A percentile compares a stretch with the other conserved stretches of the same genome.
Evolutionary conservation across 306 rosid species (phyloP).

Genomic region (Lithocarpus polystachyus): DNA sequence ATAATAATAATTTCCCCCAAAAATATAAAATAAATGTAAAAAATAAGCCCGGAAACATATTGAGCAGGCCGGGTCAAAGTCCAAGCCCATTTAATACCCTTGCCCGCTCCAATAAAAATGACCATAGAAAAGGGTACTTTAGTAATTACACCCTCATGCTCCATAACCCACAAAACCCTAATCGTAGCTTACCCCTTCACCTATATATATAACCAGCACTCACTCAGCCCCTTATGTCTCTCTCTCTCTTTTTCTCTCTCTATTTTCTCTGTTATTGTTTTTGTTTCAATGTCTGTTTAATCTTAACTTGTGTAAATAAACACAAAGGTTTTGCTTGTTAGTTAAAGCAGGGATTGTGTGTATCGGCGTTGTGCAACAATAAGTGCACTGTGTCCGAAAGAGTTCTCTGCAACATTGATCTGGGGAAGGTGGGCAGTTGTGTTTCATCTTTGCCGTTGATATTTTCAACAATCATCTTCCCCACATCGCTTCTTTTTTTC

Average conservation of each 20-base stretch:
- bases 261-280: no score
- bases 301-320: no score
- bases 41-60: no score
- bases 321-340: not conserved
- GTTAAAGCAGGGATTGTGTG: constrained; percentile 67
- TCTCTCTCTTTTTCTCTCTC: not conserved
- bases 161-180: constrained; percentile 3
- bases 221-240: not conserved
- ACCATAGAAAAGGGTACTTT: no score
- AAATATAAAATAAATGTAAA: no score
- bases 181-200: not conserved
- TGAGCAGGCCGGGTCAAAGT: no score
- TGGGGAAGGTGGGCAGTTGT: constrained; percentile 84
- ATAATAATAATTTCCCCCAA: no score
- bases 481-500: constrained; percentile 18
- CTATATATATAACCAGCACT: not conserved
- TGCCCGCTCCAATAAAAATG: no score
- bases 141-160: not conserved
- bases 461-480: constrained; percentile 73
- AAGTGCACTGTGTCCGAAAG: constrained; percentile 72
- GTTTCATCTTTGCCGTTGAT: constrained; percentile 36
- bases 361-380: constrained; percentile 61
- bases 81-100: no score
- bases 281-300: no score
- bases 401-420: constrained; percentile 51